Conservation (phyloP, 2,329 filamentous ascomycete species). For the Hymenoscyphus fructigenus region DNA sequence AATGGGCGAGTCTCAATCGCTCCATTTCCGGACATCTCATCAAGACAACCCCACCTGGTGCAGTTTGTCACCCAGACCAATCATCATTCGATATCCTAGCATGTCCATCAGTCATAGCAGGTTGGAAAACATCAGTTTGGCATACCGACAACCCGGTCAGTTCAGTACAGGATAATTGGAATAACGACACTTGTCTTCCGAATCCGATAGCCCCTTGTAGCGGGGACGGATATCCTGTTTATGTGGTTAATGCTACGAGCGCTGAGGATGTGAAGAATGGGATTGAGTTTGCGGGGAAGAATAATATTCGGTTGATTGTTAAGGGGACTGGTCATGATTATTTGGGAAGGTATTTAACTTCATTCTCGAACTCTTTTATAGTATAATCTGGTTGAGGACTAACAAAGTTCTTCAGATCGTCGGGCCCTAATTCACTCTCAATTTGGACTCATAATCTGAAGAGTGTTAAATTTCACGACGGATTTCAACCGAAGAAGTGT, state of each 20-base stretch:
- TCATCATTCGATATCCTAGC: slow-evolving; percentile 34
- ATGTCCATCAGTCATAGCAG: slow-evolving; percentile 37
- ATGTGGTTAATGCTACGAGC: slow-evolving; percentile 38
- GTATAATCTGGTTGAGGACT: neutral
- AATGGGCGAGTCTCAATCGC: slow-evolving; percentile 48
- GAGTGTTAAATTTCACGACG: slow-evolving; percentile 40
- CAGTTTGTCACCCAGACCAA: slow-evolving; percentile 44
- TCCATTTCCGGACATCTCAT: slow-evolving; percentile 45
- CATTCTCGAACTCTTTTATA: neutral
- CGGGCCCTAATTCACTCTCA: slow-evolving; percentile 48
- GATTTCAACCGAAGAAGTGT: slow-evolving; percentile 45
- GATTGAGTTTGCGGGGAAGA: slow-evolving; percentile 39
- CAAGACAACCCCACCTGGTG: slow-evolving; percentile 44
- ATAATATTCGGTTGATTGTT: slow-evolving; percentile 38
- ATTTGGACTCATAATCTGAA: slow-evolving; percentile 54
- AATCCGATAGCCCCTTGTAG: slow-evolving; percentile 40
- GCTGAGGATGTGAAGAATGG: slow-evolving; percentile 28
- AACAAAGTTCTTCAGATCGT: slow-evolving; percentile 18
- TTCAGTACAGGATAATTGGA: slow-evolving; percentile 43
- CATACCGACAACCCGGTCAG: slow-evolving; percentile 42
- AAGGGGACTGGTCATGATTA: slow-evolving; percentile 49
- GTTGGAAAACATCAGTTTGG: slow-evolving; percentile 40
- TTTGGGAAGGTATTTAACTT: slow-evolving; percentile 23
- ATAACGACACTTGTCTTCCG: slow-evolving; percentile 53
- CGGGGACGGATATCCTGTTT: slow-evolving; percentile 42